Evolutionary conservation across 345 rosid genomes (phyloP), one percentile per base, ranked within the genome.

Genomic region (Citrus trifoliata): DNA sequence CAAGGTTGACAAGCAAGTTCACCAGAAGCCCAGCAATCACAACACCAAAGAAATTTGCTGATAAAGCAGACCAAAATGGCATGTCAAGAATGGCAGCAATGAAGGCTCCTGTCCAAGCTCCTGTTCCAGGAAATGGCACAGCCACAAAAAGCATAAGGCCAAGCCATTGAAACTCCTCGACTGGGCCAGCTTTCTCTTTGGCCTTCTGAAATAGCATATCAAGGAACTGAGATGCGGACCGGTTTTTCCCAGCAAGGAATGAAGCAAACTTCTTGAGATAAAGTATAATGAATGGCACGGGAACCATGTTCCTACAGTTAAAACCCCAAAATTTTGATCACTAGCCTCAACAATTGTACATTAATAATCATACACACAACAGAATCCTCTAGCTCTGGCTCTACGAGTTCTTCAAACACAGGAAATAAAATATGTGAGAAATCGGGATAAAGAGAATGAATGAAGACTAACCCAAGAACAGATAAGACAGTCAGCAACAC

Each of bases 101-200:
- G 75, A 89, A 88, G 77, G 98, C 98, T 68, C 98, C 98, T 1
- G 97, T 95, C 98, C 98, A 93, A 33, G 95, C 94, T 77, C 98
- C 98, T 1, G 99, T 93, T 73, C 98, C 98, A 76, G 96, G 98
- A 79, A 95, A 95, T 37, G 96, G 99, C 79, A 95, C 98, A 37
- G 99, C 94, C 82, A 95, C 97, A 70, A 95, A 93, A 38, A 93
- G 98, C 99, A 93, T 95, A 61, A 95, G 85, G 1, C 98, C 99
- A 35, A 95, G 87, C 97, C 98, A 93, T 65, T 89, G 95, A 76
- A 93, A 93, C 86, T 95, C 99, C 75, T 93, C 92, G 63, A 93
- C 93, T 3, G 96, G 97, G n/a, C 90, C 95, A 78, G 95, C 95
- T 83, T 92, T 95, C 87, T 86, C 84, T 79, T 92, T 92, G 58